Conservation (phyloP, 78 protist species). For the Protostelium mycophagum region DNA sequence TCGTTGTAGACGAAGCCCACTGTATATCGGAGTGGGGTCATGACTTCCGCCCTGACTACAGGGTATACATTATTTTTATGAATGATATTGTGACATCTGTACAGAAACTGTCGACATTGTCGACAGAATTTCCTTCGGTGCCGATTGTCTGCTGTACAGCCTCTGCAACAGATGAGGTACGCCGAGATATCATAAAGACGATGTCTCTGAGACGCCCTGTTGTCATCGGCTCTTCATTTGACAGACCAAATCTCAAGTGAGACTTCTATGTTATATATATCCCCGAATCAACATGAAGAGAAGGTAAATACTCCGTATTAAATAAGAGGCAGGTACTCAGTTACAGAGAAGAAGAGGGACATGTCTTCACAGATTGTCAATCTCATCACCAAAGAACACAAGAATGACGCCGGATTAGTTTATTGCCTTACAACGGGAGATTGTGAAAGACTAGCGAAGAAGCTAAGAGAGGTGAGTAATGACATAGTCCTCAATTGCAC, state of each 20-base stretch:
- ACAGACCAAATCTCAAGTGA: slow-evolving; percentile 83
- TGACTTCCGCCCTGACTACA: slow-evolving; percentile 62
- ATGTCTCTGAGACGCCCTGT: slow-evolving; percentile 26
- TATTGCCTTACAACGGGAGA: slow-evolving; percentile 86
- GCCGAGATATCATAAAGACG: slow-evolving; percentile 31
- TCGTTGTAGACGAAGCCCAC: slow-evolving; percentile 78
- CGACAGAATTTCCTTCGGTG: slow-evolving; percentile 23
- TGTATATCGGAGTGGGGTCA: slow-evolving; percentile 82
- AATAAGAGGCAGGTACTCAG: slow-evolving; percentile 19
- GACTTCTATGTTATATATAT: too few relatives aligned
- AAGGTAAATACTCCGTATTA: too few relatives aligned
- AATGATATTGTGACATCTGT: neutral
- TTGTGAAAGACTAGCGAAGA: slow-evolving; percentile 63
- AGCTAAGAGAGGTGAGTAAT: slow-evolving; percentile 9
- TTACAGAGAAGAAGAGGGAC: slow-evolving; percentile 19
- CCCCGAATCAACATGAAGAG: too few relatives aligned
- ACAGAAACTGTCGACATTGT: slow-evolving; percentile 21
- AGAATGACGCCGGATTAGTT: slow-evolving; percentile 80
- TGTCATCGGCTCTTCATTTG: slow-evolving; percentile 58
- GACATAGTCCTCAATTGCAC: too few relatives aligned
- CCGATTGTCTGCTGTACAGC: slow-evolving; percentile 57
- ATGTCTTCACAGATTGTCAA: slow-evolving; percentile 31
- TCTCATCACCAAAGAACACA: slow-evolving; percentile 14
- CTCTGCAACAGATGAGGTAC: slow-evolving; percentile 80
- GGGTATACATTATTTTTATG: neutral